Percentiles rank a stretch among this genome's conserved stretches.
These are phyloP conservation scores for Malus orientalis DNA, from an alignment of 306 rosid genomes.

Conservation along the genomic window DNA sequence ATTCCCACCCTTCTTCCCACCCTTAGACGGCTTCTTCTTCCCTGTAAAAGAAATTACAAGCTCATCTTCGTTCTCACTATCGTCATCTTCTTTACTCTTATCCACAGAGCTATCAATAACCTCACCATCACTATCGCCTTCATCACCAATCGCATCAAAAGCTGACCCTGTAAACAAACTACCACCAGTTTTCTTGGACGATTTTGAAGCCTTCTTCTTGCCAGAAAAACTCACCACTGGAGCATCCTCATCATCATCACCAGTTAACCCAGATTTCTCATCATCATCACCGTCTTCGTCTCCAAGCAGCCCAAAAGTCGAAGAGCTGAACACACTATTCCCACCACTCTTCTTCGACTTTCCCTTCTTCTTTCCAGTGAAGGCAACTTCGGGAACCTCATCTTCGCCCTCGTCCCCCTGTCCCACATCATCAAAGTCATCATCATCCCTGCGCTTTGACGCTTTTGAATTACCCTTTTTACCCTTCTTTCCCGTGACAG, in stretches of 20 bases:
- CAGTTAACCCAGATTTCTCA: slow-evolving; percentile 27
- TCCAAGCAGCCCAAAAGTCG: slow-evolving; percentile 63
- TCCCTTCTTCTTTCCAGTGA: slow-evolving; percentile 80
- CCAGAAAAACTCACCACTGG: slow-evolving; percentile 40
- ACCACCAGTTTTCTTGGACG: slow-evolving; percentile 39
- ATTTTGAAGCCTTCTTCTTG: slow-evolving; percentile 59
- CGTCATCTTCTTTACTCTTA: slow-evolving; percentile 18
- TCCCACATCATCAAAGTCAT: slow-evolving; percentile 16
- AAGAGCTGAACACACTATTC: slow-evolving; percentile 31
- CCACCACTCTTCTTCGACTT: slow-evolving; percentile 68
- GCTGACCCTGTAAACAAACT: slow-evolving; percentile 42
- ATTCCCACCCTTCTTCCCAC: slow-evolving; percentile 43
- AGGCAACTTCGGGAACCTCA: slow-evolving; percentile 37
- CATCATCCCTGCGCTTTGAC: slow-evolving; percentile 22
- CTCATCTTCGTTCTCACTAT: slow-evolving; percentile 42
- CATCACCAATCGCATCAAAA: slow-evolving; percentile 52
- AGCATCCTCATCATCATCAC: slow-evolving; percentile 35
- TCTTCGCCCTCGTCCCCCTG: slow-evolving; percentile 30
- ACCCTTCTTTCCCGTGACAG: slow-evolving; percentile 54
- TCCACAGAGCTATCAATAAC: slow-evolving; percentile 28
- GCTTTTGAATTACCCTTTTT: slow-evolving; percentile 53
- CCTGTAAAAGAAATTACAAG: slow-evolving; percentile 50
- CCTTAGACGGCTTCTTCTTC: slow-evolving; percentile 71
- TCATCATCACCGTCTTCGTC: slow-evolving; percentile 36
- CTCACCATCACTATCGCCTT: slow-evolving; percentile 31